A percentile compares a stretch with the other conserved stretches of the same genome.
These are phyloP conservation scores for Brassica nigra DNA, from an alignment of 345 rosid species.

Conservation along the genomic window DNA sequence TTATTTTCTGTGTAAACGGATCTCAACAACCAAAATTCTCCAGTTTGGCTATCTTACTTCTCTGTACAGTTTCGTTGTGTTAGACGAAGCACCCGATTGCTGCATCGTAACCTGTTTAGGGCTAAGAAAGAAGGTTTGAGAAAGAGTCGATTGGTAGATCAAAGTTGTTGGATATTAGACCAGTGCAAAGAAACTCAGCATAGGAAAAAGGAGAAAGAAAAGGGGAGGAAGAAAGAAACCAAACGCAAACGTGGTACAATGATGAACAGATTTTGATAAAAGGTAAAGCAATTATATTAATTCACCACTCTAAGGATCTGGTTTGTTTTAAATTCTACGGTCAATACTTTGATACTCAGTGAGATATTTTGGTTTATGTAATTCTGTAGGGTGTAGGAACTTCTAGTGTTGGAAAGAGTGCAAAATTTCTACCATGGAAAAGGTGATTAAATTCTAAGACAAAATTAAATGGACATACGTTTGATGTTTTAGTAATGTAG, in stretches of 20 bases:
- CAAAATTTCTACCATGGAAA: no score
- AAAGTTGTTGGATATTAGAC: background rate
- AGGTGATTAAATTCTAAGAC: no score
- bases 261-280: background rate
- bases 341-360: background rate
- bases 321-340: background rate
- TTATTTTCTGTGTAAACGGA: background rate
- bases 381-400: background rate
- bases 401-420: no score
- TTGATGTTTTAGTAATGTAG: no score
- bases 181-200: background rate
- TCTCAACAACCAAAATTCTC: background rate
- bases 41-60: background rate
- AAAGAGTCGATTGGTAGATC: background rate
- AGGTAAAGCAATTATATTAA: background rate
- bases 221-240: background rate
- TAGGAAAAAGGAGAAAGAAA: background rate
- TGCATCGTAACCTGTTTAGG: background rate
- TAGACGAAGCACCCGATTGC: background rate
- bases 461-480: no score
- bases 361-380: background rate
- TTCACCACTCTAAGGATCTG: background rate
- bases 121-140: background rate
- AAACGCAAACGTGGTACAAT: background rate
- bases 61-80: background rate